phyloP scores from a whole-genome alignment of 1,284 basidiomycete genomes.

The Microbotryum scabiosae region DNA sequence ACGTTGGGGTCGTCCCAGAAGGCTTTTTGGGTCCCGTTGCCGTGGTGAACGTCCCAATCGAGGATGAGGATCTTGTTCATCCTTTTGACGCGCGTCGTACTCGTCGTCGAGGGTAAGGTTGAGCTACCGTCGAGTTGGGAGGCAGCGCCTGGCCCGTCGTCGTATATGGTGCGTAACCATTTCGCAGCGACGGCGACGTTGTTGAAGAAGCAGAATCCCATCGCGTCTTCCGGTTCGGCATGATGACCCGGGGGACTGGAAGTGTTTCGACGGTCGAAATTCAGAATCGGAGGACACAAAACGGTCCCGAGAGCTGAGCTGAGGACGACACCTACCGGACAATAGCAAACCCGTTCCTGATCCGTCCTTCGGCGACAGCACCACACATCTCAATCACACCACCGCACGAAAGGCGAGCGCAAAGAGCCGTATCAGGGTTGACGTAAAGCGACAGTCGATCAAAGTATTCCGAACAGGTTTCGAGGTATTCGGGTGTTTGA shows the following conservation, averaged over 20 bases:
- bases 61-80: slow-evolving; percentile 70
- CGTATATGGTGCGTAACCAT: slow-evolving; percentile 48
- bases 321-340: slow-evolving; percentile 49
- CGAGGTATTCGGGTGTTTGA: slow-evolving; percentile 27
- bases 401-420: slow-evolving; percentile 82
- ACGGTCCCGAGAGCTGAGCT: too few species aligned
- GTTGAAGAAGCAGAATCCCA: slow-evolving; percentile 99
- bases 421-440: slow-evolving; percentile 70
- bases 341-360: slow-evolving; percentile 87
- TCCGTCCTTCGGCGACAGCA: slow-evolving; percentile 69
- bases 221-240: slow-evolving; percentile 92
- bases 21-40: slow-evolving; percentile 92
- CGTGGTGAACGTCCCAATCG: slow-evolving; percentile 99
- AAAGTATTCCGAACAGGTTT: slow-evolving; percentile 54
- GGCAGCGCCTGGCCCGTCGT: slow-evolving; percentile 54
- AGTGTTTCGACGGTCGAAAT: too few species aligned
- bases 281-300: too few species aligned
- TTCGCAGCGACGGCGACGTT: slow-evolving; percentile 85
- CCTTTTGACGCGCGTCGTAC: slow-evolving; percentile 45
- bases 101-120: neutral
- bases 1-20: slow-evolving; percentile 87
- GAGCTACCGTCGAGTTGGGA: slow-evolving; percentile 10
- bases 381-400: slow-evolving; percentile 86
- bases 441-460: slow-evolving; percentile 87
- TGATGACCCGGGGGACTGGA: slow-evolving; percentile 83